phyloP scores from a whole-genome alignment of 352 stramenopile species.

The Phytophthora cactorum region DNA sequence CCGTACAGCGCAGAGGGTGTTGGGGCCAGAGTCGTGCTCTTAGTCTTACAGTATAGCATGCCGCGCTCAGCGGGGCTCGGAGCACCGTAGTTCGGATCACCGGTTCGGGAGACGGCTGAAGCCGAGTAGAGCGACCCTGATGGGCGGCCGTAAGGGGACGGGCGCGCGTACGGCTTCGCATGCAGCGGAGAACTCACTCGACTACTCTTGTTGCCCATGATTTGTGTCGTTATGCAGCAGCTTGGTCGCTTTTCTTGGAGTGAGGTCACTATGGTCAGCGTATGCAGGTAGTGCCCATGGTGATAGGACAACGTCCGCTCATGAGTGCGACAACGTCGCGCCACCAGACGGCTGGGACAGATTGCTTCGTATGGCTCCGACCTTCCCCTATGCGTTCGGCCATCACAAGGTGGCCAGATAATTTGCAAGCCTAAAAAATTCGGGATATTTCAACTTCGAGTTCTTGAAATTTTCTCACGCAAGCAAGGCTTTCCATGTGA shows the following conservation, averaged over 20 bases:
- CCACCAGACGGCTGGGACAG: conserved; percentile 23
- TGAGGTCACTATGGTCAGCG: conserved; percentile 18
- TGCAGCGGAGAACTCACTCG: conserved; percentile 22
- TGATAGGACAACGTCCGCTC: conserved; percentile 6
- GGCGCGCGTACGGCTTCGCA: conserved; percentile 19
- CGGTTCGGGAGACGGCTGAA: conserved; percentile 17
- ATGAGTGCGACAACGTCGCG: conserved; percentile 26
- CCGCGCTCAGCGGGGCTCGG: conserved; percentile 31
- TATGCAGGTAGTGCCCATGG: background rate
- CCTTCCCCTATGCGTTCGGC: conserved; percentile 26
- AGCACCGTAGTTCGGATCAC: conserved; percentile 23
- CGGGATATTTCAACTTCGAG: background rate
- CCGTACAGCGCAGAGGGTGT: conserved; percentile 29
- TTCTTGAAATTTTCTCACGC: background rate
- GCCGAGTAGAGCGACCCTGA: conserved; percentile 33
- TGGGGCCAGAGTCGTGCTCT: conserved; percentile 20
- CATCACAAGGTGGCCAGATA: conserved; percentile 38
- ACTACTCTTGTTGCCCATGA: conserved; percentile 40
- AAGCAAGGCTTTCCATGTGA: too few relatives aligned
- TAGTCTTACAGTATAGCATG: conserved; percentile 39
- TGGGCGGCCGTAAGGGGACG: conserved; percentile 19
- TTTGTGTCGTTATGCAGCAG: background rate
- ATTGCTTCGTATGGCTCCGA: conserved; percentile 28
- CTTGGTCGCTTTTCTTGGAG: conserved; percentile 18
- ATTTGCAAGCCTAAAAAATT: conserved; percentile 27